Evolutionary conservation across 2,329 filamentous ascomycete genomes (phyloP).

Genomic region (Xylariaceae sp.): DNA sequence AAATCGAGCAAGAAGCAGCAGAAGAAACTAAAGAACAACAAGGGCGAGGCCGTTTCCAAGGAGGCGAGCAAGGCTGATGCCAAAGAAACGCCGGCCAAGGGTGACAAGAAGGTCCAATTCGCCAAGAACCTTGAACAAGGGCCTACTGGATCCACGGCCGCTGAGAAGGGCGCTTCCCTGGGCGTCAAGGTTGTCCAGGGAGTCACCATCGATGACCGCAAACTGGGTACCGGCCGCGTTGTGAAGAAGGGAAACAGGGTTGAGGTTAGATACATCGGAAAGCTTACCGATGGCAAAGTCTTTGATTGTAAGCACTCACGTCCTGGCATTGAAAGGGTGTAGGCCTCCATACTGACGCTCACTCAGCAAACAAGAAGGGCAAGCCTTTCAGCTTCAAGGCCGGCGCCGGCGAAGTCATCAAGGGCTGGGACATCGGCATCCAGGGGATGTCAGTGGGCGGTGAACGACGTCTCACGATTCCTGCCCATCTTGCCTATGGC

Average conservation of each 20-base stretch:
- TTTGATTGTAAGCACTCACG: conserved; percentile 74
- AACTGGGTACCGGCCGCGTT: conserved; percentile 74
- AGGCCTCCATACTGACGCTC: conserved; percentile 2
- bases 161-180: conserved; percentile 50
- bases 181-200: conserved; percentile 78
- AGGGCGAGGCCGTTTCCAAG: conserved; percentile 73
- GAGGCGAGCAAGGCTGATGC: conserved; percentile 54
- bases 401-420: conserved; percentile 92
- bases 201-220: conserved; percentile 93
- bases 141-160: conserved; percentile 64
- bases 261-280: conserved; percentile 96
- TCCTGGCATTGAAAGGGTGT: too few relatives aligned
- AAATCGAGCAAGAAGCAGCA: conserved; percentile 93
- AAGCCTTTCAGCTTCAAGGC: conserved; percentile 96
- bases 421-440: conserved; percentile 96
- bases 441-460: conserved; percentile 88
- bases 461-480: conserved; percentile 89
- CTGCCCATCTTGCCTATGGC: conserved; percentile 83
- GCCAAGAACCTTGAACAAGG: conserved; percentile 98
- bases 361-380: conserved; percentile 91
- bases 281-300: conserved; percentile 88
- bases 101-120: conserved; percentile 96
- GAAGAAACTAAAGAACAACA: conserved; percentile 99
- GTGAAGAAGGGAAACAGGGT: conserved; percentile 89
- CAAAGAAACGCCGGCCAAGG: conserved; percentile 44